A percentile compares a stretch with the other conserved stretches of the same genome.
These are phyloP conservation scores for Umbelopsis sp. DNA, from an alignment of 371 early-diverging fungal species.

Conservation along the genomic window DNA sequence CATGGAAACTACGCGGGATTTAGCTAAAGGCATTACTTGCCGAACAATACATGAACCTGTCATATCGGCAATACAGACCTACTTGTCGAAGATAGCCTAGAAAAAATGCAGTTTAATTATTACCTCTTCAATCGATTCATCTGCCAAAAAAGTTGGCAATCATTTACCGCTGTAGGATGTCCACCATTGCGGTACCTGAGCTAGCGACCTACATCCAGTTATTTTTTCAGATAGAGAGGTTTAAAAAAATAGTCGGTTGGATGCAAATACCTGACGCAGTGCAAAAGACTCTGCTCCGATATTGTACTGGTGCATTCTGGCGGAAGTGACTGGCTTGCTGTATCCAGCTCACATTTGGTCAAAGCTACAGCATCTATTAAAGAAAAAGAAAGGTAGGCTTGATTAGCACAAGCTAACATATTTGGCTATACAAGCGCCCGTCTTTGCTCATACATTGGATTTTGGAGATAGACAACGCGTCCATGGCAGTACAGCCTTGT, in stretches of 20 bases:
- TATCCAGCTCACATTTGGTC: conserved; percentile 1
- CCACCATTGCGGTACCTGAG: conserved; percentile 14
- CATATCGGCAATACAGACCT: neutral
- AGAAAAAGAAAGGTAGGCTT: too few species aligned
- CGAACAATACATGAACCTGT: neutral
- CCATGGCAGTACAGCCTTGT: neutral
- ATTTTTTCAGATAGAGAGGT: too few species aligned
- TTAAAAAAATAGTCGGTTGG: neutral
- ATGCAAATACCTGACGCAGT: neutral
- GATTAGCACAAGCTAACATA: too few species aligned
- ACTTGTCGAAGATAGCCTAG: conserved; percentile 10
- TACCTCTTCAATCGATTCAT: neutral
- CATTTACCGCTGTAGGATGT: conserved; percentile 6
- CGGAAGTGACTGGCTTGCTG: neutral
- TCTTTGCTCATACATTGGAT: neutral
- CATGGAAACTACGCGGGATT: neutral
- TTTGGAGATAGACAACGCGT: neutral
- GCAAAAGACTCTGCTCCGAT: neutral
- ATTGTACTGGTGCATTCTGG: neutral
- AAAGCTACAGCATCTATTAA: neutral
- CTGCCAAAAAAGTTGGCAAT: neutral
- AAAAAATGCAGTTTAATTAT: neutral
- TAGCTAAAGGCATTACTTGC: neutral
- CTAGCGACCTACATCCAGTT: neutral
- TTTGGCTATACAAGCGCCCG: too few species aligned